Percentiles rank a stretch among this genome's conserved stretches.
Evolutionary conservation across 169 alveolate species (phyloP).

Genomic region (Plasmodium vivax): DNA sequence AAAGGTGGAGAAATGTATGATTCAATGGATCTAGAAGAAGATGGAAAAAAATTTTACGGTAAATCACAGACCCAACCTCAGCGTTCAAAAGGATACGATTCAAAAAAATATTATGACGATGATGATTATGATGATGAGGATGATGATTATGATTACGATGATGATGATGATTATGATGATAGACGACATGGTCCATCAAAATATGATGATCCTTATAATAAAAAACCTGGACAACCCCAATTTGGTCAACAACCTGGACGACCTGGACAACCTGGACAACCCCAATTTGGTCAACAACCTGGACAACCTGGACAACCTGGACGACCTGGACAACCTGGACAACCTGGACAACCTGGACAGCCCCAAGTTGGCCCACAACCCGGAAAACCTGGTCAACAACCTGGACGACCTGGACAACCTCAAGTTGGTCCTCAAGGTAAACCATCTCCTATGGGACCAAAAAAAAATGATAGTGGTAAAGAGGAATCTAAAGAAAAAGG

Average conservation of each 20-base stretch:
- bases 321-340: not conserved
- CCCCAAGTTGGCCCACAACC: not conserved
- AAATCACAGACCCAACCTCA: too few species aligned
- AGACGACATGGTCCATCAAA: too few species aligned
- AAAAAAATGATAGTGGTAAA: not conserved
- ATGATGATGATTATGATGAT: too few species aligned
- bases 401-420: not conserved
- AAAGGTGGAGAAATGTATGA: not conserved
- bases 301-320: not conserved
- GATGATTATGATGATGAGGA: not conserved
- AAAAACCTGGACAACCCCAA: too few species aligned
- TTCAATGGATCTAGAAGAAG: not conserved
- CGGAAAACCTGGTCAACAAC: not conserved
- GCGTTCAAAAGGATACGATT: not conserved
- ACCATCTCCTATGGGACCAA: not conserved
- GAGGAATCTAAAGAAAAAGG: not conserved
- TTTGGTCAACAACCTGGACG: not conserved
- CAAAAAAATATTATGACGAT: not conserved
- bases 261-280: not conserved
- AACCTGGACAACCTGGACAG: not conserved
- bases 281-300: not conserved
- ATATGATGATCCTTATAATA: too few species aligned
- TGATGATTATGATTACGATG: too few species aligned
- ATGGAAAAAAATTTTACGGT: not conserved
- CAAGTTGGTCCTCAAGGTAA: not conserved